Percentiles rank a stretch among this genome's conserved stretches.
Evolutionary conservation across 805 yeast species (phyloP).

Genomic region (Saccharomycopsis amapae): DNA sequence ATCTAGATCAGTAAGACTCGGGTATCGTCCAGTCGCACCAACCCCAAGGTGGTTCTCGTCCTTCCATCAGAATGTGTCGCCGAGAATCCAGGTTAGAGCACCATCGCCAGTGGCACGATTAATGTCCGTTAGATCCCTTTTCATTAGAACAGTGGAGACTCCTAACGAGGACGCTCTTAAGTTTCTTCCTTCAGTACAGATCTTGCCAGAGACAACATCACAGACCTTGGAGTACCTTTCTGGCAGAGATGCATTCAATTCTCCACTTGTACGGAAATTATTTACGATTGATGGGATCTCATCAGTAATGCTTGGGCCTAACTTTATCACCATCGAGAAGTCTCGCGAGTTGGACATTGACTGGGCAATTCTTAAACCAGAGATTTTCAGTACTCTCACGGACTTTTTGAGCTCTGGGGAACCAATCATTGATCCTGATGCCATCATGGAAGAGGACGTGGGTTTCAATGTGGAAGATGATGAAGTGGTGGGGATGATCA

Average conservation of each 20-base stretch:
- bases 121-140: slow-evolving; percentile 29
- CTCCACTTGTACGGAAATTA: slow-evolving; percentile 71
- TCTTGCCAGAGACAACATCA: slow-evolving; percentile 45
- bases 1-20: too few species aligned
- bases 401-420: slow-evolving; percentile 34
- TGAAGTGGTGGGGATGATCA: slow-evolving; percentile 58
- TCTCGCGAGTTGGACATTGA: slow-evolving; percentile 34
- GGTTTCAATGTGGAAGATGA: slow-evolving; percentile 54
- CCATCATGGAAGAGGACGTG: slow-evolving; percentile 24
- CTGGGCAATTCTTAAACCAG: slow-evolving; percentile 62
- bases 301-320: slow-evolving; percentile 72
- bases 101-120: too few species aligned
- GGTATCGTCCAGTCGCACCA: too few species aligned
- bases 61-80: too few species aligned
- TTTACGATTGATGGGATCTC: slow-evolving; percentile 71
- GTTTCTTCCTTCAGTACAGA: slow-evolving; percentile 66
- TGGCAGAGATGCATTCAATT: slow-evolving; percentile 67
- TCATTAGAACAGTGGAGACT: slow-evolving; percentile 77
- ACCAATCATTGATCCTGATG: slow-evolving; percentile 40
- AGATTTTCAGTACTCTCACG: slow-evolving; percentile 39
- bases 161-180: slow-evolving; percentile 85
- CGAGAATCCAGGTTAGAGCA: too few species aligned
- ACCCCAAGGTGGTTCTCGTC: too few species aligned
- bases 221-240: slow-evolving; percentile 65
- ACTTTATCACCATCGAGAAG: slow-evolving; percentile 80